These are phyloP conservation scores for Rhinocladiella mackenziei DNA, from an alignment of 2,329 filamentous ascomycete species.

Conservation along the genomic window DNA sequence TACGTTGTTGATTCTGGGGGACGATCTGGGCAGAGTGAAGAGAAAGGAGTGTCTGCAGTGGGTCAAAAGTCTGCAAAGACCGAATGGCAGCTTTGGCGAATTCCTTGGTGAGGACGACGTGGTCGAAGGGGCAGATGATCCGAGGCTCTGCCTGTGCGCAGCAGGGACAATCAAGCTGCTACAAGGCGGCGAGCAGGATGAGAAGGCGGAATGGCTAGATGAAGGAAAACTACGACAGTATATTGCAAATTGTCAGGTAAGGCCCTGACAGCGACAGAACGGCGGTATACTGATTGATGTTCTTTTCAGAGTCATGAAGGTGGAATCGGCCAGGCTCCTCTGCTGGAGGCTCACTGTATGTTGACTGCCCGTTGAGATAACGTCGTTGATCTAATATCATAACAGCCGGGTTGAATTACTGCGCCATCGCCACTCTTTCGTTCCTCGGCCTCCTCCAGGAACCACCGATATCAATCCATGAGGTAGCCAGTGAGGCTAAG, in stretches of 20 bases:
- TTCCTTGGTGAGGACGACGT: conserved; percentile 57
- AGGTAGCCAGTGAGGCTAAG: conserved; percentile 35
- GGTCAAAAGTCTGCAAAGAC: conserved; percentile 70
- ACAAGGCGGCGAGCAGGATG: conserved; percentile 52
- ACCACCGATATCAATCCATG: conserved; percentile 30
- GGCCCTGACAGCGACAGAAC: conserved; percentile 5
- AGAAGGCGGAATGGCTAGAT: conserved; percentile 66
- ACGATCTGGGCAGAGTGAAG: conserved; percentile 63
- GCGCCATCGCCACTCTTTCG: conserved; percentile 65
- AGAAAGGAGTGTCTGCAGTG: conserved; percentile 66
- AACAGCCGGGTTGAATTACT: conserved; percentile 83
- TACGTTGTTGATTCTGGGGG: conserved; percentile 62
- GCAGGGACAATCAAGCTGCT: conserved; percentile 78
- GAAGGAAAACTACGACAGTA: conserved; percentile 65
- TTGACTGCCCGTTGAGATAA: conserved; percentile 4
- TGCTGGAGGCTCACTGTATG: conserved; percentile 78
- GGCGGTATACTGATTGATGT: conserved; percentile 4
- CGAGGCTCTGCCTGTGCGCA: conserved; percentile 83
- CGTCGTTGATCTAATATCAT: conserved; percentile 15
- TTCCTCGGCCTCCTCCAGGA: conserved; percentile 19
- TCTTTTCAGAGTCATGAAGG: conserved; percentile 71
- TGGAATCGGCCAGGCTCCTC: conserved; percentile 72
- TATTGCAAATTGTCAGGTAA: conserved; percentile 62
- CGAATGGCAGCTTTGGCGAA: conserved; percentile 89
- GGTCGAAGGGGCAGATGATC: conserved; percentile 63